Base-by-base conservation (phyloP, 2,329 filamentous ascomycete species). In the Talaromyces albobiverticillius region DNA sequence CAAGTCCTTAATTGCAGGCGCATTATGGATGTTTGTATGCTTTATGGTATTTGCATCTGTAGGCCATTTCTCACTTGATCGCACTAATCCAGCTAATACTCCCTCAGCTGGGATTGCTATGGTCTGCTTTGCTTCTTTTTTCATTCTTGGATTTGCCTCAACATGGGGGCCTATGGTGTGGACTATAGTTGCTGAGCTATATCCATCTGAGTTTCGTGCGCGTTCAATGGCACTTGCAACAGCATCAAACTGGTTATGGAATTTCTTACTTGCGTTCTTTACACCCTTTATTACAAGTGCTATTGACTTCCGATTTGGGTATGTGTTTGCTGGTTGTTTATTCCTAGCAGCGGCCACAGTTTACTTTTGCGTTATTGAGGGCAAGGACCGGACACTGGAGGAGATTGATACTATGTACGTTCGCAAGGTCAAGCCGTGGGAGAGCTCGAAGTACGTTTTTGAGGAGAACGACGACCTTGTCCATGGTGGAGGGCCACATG, bases 371-470 rank as follows among this genome's bases (percentile, higher is more conserved):
- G 79, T 90, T 14, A 82, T 87, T 45, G 88, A 91, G 62, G 83
- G 81, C 25, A 84, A 86, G 61, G 86, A 85, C 22, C 79, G 85
- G 3, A 84, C 82, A 0, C 73, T 90, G 2, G 88, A 90, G 69
- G 86, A 90, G 65, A 88, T 90, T 51, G 88, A 91, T 60, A 85
- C 82, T 14, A 87, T 87, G 83, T 89, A 89, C 59, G 76, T 87
- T n/a, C 77, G 85, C 58, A 71, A 72, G 7, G 82, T 88, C 3
- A 80, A 72, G 58, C 83, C 85, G 0, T 80, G 79, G 70, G 76
- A 80, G 68, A 85, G 82, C 61, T 70, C 75, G 41, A 74, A 81
- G 56, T 86, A 40, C 31, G 51, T 53, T n/a, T 53, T 56, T 14
- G 48, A 41, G 2, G 48, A 52, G 18, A 34, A 49, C 14, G 29